Conservation (phyloP, 2,329 filamentous ascomycete species). For the Fonsecaea erecta region DNA sequence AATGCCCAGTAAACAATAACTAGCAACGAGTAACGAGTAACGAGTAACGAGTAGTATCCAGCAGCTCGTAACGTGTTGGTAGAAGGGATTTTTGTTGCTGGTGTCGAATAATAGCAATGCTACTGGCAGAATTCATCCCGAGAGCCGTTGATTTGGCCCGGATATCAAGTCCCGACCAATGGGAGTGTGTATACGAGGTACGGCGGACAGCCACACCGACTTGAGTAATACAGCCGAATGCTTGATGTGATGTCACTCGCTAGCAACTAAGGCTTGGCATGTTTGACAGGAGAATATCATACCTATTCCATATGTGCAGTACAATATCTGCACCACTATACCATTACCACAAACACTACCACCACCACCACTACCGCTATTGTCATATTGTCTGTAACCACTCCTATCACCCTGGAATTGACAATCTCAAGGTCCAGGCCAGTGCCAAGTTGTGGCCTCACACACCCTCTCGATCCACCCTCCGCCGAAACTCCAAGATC, state of each 20-base stretch:
- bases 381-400: too few relatives aligned
- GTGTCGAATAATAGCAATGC: background rate
- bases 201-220: background rate
- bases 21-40: too few relatives aligned
- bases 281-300: background rate
- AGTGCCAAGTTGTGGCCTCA: too few relatives aligned
- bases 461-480: background rate
- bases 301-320: too few relatives aligned
- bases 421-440: too few relatives aligned
- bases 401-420: too few relatives aligned
- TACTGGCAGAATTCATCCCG: background rate
- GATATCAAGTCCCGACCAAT: background rate
- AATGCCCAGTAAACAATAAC: too few relatives aligned
- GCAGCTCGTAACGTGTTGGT: too few relatives aligned
- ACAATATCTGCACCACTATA: too few relatives aligned
- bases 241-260: background rate
- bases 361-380: too few relatives aligned
- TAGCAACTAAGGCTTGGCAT: background rate
- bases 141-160: background rate
- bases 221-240: background rate
- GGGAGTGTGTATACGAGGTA: background rate
- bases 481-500: conserved; percentile 9
- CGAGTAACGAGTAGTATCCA: too few relatives aligned
- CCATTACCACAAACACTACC: too few relatives aligned
- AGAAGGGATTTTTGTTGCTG: background rate